Percentiles rank a stretch among this genome's conserved stretches.
These are phyloP conservation scores for Fusarium sp. DNA, from an alignment of 2,329 filamentous ascomycete species.

Conservation along the genomic window DNA sequence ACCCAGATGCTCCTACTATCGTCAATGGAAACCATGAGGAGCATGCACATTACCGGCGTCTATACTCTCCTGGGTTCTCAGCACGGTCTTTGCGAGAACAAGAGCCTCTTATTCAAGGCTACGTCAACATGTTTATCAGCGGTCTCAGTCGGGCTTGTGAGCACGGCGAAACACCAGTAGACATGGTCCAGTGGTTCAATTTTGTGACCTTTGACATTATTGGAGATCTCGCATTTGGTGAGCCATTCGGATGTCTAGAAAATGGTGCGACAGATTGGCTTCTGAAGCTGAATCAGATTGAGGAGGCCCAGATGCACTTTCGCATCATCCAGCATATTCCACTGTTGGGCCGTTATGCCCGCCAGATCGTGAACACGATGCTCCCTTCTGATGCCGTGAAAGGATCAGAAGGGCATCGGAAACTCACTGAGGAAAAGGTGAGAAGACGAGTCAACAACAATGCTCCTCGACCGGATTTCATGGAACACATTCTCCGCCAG, in stretches of 20 bases:
- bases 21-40: constrained; percentile 24
- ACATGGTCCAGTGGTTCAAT: constrained; percentile 33
- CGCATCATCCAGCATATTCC: constrained; percentile 35
- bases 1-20: constrained; percentile 20
- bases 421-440: constrained; percentile 29
- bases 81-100: constrained; percentile 23
- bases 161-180: constrained; percentile 14
- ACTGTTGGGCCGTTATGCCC: constrained; percentile 25
- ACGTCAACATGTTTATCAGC: constrained; percentile 18
- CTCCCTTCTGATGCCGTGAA: constrained; percentile 27
- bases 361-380: constrained; percentile 31
- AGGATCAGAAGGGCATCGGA: constrained; percentile 26
- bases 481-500: constrained; percentile 26
- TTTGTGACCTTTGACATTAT: constrained; percentile 25
- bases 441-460: constrained; percentile 29
- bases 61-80: constrained; percentile 26
- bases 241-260: constrained; percentile 26
- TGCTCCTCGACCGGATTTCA: constrained; percentile 26
- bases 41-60: constrained; percentile 25
- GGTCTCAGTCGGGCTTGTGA: constrained; percentile 9
- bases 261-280: constrained; percentile 30
- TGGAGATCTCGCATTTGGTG: constrained; percentile 26
- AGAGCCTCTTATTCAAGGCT: constrained; percentile 18
- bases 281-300: constrained; percentile 31
- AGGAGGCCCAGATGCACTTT: constrained; percentile 33